Evolutionary conservation across 2,329 filamentous ascomycete species (phyloP), one percentile per base, ranked within the genome.

Genomic region (Pseudodiploospora longispora): DNA sequence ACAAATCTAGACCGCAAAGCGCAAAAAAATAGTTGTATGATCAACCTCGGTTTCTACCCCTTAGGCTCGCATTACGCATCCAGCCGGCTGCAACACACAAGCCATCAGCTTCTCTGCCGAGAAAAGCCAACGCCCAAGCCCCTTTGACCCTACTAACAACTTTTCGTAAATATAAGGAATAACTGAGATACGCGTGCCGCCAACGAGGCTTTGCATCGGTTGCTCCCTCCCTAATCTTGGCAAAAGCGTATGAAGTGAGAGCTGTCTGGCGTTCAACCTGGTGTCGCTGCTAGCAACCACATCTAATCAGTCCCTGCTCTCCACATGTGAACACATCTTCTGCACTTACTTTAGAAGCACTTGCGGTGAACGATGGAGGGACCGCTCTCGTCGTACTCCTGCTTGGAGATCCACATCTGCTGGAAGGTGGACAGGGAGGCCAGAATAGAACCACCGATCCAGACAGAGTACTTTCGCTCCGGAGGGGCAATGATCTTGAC

Each of bases 321-420:
- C 19, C 27, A n/a, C 19, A 10, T n/a, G 31, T 10, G 3, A 30
- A n/a, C 6, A 10, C 6, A 30, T n/a, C 6, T 32, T 41, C 10
- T 19, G 38, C 28, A 51, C 67, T 61, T 66, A 83, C 82, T 84
- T 95, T 95, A 96, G 86, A 96, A 96, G 87, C 91, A 96, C 88
- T 96, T 97, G 85, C 90, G 87, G 86, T 97, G 91, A 65, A 97
- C 91, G 68, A 97, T 97, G 67, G 90, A 96, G 64, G 91, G 93
- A 76, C 91, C 91, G 73, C 85, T 93, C 88, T 97, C 93, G 80
- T 98, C 93, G 84, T 97, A 97, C 82, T 97, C 91, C 80, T 98
- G 93, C 89, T 98, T 98, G 65, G 93, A 98, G 84, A 98, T 97
- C 93, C 93, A 98, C 93, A 98, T 98, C 80, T 98, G 93, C 82